Conservation (phyloP, 208 protist species). For the Leishmania gerbilli region DNA sequence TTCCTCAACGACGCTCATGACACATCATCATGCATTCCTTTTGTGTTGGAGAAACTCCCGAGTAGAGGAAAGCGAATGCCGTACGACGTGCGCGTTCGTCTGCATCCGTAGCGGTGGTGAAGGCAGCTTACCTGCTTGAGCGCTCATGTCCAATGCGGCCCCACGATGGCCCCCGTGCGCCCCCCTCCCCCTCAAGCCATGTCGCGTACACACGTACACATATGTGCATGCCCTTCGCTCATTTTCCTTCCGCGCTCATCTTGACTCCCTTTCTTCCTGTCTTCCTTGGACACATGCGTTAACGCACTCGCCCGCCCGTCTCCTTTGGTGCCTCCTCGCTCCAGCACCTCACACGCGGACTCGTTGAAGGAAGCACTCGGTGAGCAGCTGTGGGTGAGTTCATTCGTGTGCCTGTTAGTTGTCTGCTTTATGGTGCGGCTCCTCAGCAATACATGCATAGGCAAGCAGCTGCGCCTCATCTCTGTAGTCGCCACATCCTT, state of each 20-base stretch:
- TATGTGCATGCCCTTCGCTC: background rate
- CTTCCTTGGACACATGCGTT: background rate
- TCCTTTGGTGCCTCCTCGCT: background rate
- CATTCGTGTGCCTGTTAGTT: background rate
- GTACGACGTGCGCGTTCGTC: background rate
- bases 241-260: background rate
- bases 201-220: background rate
- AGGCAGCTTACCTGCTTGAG: background rate
- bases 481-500: background rate
- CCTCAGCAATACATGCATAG: background rate
- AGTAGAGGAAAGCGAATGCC: background rate
- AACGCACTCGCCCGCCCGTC: background rate
- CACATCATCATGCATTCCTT: background rate
- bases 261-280: background rate
- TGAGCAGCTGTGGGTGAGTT: background rate
- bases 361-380: background rate
- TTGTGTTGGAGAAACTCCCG: background rate
- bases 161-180: background rate
- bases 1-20: background rate
- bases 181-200: background rate
- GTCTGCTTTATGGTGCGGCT: background rate
- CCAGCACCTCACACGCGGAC: background rate
- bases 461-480: background rate
- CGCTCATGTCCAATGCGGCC: background rate
- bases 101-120: background rate